phyloP scores from a whole-genome alignment of 129 eudicot genomes.

The sunflower (Helianthus annuus) region DNA sequence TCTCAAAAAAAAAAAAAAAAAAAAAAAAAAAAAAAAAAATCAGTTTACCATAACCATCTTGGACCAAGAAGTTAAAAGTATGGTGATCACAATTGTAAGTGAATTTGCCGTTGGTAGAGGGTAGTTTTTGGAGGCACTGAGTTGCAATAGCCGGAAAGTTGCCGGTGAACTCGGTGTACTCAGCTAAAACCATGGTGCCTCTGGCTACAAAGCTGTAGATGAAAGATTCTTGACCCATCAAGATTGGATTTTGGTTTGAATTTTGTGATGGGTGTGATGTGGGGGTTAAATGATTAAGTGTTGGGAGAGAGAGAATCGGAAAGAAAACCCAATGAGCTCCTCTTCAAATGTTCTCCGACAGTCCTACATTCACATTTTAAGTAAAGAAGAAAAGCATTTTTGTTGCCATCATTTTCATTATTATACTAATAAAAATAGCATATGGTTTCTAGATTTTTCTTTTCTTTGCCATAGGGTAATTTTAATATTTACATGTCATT shows the following conservation, averaged over 20 bases:
- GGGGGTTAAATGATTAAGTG: neutral
- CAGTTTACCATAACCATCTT: constrained; percentile 85
- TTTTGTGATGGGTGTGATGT: neutral
- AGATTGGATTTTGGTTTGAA: constrained; percentile 9
- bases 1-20: neutral
- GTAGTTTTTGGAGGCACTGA: constrained; percentile 77
- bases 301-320: constrained; percentile 15
- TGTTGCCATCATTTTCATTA: constrained; percentile 15
- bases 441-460: constrained; percentile 12
- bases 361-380: constrained; percentile 35
- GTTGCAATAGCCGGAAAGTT: constrained; percentile 89
- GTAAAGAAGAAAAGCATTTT: constrained; percentile 23
- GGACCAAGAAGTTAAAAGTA: constrained; percentile 78
- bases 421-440: constrained; percentile 11
- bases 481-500: constrained; percentile 9
- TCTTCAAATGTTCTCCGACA: constrained; percentile 29
- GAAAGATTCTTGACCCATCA: constrained; percentile 84
- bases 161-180: constrained; percentile 88
- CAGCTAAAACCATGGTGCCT: constrained; percentile 79
- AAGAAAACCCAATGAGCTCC: constrained; percentile 24
- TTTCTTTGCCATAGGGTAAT: neutral
- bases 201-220: constrained; percentile 90
- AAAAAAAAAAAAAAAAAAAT: neutral
- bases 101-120: constrained; percentile 65
- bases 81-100: constrained; percentile 83